A percentile compares a stretch with the other conserved stretches of the same genome.
Conservation (phyloP, 2,329 filamentous ascomycete genomes). For the Microsporum canis region DNA sequence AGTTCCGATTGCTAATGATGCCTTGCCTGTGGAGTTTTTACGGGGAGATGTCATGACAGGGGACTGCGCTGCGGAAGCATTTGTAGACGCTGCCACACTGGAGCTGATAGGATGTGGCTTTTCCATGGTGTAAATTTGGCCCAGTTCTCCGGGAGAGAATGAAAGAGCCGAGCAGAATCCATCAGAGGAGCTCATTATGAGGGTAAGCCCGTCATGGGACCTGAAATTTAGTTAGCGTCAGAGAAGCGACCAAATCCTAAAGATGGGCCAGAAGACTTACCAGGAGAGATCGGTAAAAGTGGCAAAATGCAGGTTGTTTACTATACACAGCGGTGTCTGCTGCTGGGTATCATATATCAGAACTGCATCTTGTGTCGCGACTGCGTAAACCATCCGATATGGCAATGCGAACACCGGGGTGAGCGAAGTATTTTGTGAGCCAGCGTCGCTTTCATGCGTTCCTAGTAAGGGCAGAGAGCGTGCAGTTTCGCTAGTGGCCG, state of each 20-base stretch:
- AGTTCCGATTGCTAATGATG: slow-evolving; percentile 43
- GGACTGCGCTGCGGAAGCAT: slow-evolving; percentile 60
- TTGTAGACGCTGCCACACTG: slow-evolving; percentile 42
- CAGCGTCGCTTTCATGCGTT: slow-evolving; percentile 39
- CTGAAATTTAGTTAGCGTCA: slow-evolving; percentile 34
- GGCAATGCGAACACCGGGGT: slow-evolving; percentile 64
- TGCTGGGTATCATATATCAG: slow-evolving; percentile 96
- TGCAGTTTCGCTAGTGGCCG: slow-evolving; percentile 37
- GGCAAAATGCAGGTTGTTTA: slow-evolving; percentile 93
- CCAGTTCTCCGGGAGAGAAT: slow-evolving; percentile 73
- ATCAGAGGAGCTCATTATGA: slow-evolving; percentile 95
- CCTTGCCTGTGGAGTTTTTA: slow-evolving; percentile 42
- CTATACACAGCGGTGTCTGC: slow-evolving; percentile 80
- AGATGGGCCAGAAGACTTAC: slow-evolving; percentile 44
- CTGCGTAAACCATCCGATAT: slow-evolving; percentile 91
- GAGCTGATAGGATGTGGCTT: slow-evolving; percentile 23
- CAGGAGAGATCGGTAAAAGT: slow-evolving; percentile 95
- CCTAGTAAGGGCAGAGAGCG: slow-evolving; percentile 43
- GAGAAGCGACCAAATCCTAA: not conserved
- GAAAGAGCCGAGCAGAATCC: slow-evolving; percentile 91
- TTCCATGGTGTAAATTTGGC: slow-evolving; percentile 58
- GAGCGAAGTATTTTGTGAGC: slow-evolving; percentile 45
- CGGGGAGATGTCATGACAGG: slow-evolving; percentile 43
- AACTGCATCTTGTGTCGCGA: slow-evolving; percentile 92
- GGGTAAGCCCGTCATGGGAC: slow-evolving; percentile 63